These are phyloP conservation scores for Didymella glomerata DNA, from an alignment of 2,329 filamentous ascomycete genomes.

Conservation along the genomic window DNA sequence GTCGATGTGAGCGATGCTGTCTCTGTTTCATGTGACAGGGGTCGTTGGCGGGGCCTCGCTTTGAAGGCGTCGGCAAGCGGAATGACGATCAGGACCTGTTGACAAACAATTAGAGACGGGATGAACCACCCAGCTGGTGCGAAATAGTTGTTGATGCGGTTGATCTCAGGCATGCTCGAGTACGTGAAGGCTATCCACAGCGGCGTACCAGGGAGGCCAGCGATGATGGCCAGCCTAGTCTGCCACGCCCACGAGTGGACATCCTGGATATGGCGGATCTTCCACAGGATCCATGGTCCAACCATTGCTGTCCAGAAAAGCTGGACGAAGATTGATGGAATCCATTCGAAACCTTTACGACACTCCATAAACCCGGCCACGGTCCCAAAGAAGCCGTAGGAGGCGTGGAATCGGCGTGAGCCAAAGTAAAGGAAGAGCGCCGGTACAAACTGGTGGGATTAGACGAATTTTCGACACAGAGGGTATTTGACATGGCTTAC, in stretches of 20 bases:
- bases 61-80: constrained; percentile 45
- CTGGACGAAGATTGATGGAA: constrained; percentile 50
- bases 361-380: constrained; percentile 55
- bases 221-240: constrained; percentile 49
- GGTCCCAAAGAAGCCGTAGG: constrained; percentile 64
- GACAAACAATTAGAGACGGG: constrained; percentile 48
- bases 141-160: constrained; percentile 43
- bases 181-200: constrained; percentile 52
- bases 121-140: constrained; percentile 51
- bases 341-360: constrained; percentile 69
- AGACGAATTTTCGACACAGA: constrained; percentile 12
- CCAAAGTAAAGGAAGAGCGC: constrained; percentile 68
- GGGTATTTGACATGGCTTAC: constrained; percentile 29
- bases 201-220: constrained; percentile 49
- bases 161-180: constrained; percentile 33
- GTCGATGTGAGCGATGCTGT: constrained; percentile 41
- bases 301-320: constrained; percentile 50
- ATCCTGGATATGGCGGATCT: constrained; percentile 49
- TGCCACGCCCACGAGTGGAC: constrained; percentile 53
- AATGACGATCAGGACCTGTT: constrained; percentile 50
- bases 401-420: constrained; percentile 69
- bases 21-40: constrained; percentile 33
- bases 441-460: constrained; percentile 61
- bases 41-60: constrained; percentile 27
- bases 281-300: constrained; percentile 51